Conservation (phyloP, 1,284 basidiomycete genomes). For the Marasmius fiardii region DNA sequence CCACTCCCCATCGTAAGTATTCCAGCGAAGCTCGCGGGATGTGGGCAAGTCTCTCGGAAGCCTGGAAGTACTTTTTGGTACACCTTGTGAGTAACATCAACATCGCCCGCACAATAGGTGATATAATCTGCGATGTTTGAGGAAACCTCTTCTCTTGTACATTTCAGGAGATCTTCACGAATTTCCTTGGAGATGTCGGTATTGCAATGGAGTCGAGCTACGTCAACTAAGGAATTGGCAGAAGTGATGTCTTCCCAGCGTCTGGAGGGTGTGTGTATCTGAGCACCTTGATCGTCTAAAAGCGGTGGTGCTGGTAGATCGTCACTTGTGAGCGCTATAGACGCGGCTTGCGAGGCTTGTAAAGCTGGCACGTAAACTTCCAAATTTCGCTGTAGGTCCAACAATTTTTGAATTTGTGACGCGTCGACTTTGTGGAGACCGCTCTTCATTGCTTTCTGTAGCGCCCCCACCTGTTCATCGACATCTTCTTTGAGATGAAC, state of each 20-base stretch:
- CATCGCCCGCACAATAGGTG: slow-evolving; percentile 88
- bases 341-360: slow-evolving; percentile 19
- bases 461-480: slow-evolving; percentile 34
- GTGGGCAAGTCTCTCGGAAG: slow-evolving; percentile 85
- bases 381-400: slow-evolving; percentile 41
- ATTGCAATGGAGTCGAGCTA: slow-evolving; percentile 87
- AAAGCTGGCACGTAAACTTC: slow-evolving; percentile 30
- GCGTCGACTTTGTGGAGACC: slow-evolving; percentile 28
- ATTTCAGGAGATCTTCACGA: slow-evolving; percentile 76
- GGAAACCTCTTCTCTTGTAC: slow-evolving; percentile 61
- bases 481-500: slow-evolving; percentile 46
- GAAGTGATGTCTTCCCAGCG: slow-evolving; percentile 95
- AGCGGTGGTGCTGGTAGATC: neutral
- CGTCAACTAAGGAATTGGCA: slow-evolving; percentile 89
- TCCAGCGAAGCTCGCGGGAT: slow-evolving; percentile 92
- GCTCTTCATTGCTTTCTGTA: slow-evolving; percentile 20
- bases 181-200: slow-evolving; percentile 80
- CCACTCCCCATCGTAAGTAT: slow-evolving; percentile 90
- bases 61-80: slow-evolving; percentile 80
- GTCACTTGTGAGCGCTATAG: slow-evolving; percentile 16
- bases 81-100: slow-evolving; percentile 82
- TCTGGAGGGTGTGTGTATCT: slow-evolving; percentile 39
- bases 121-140: slow-evolving; percentile 75
- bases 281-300: slow-evolving; percentile 36
- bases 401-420: slow-evolving; percentile 35